Conservation (phyloP, 2,329 filamentous ascomycete genomes). For the Dendryphion nanum region DNA sequence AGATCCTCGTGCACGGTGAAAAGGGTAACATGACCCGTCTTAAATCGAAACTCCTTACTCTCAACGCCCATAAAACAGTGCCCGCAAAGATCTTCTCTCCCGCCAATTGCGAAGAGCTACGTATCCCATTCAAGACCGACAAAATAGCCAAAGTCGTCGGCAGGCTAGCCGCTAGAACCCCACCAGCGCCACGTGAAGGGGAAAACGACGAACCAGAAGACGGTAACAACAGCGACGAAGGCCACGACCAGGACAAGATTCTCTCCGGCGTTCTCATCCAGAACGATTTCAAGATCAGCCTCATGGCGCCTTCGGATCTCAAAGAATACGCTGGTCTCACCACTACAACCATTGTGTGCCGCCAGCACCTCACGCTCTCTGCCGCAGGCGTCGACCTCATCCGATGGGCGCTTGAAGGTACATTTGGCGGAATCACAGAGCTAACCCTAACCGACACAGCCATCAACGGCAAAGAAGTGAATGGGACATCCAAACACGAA, state of each 20-base stretch:
- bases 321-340: slow-evolving; percentile 96
- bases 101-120: slow-evolving; percentile 89
- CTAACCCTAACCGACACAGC: slow-evolving; percentile 25
- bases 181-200: slow-evolving; percentile 49
- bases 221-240: slow-evolving; percentile 4
- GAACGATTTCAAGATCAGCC: slow-evolving; percentile 93
- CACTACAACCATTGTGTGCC: slow-evolving; percentile 90
- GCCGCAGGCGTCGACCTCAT: slow-evolving; percentile 90
- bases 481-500: slow-evolving; percentile 45
- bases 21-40: slow-evolving; percentile 98
- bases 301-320: slow-evolving; percentile 96
- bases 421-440: slow-evolving; percentile 74
- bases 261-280: slow-evolving; percentile 92
- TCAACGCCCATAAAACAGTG: slow-evolving; percentile 75
- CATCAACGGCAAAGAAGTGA: slow-evolving; percentile 37
- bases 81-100: slow-evolving; percentile 94
- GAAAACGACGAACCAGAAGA: slow-evolving; percentile 23
- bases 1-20: slow-evolving; percentile 96
- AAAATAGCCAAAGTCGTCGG: slow-evolving; percentile 96
- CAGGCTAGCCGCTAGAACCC: slow-evolving; percentile 78
- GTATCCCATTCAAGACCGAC: slow-evolving; percentile 92
- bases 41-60: slow-evolving; percentile 89
- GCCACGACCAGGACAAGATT: slow-evolving; percentile 49
- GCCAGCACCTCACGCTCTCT: slow-evolving; percentile 82
- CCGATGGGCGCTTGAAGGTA: slow-evolving; percentile 89